Evolutionary conservation across 202 grass and related monocot genomes (phyloP).

Genomic region (Panicum hallii): DNA sequence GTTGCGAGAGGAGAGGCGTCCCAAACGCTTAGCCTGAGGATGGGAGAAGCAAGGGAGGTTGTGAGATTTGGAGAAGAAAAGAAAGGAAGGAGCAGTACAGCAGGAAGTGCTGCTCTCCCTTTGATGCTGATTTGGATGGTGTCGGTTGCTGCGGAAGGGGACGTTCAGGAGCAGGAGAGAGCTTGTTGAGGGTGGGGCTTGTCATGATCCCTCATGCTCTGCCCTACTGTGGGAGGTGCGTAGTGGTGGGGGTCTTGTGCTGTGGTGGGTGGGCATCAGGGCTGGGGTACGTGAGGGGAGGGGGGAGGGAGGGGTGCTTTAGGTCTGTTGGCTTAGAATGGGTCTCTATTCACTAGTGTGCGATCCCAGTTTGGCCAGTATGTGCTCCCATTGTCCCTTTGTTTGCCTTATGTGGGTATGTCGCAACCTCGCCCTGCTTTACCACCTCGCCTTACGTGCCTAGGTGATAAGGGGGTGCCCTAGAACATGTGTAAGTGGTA

Average conservation of each 20-base stretch:
- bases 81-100: neutral
- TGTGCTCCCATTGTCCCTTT: neutral
- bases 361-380: neutral
- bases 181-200: neutral
- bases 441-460: neutral
- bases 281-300: neutral
- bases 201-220: neutral
- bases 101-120: neutral
- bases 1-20: neutral
- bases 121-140: neutral
- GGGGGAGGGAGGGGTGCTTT: neutral
- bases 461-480: neutral
- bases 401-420: neutral
- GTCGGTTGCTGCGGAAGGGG: neutral
- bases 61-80: neutral
- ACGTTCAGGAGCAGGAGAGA: neutral
- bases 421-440: neutral
- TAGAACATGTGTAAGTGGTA: neutral
- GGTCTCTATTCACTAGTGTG: neutral
- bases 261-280: neutral
- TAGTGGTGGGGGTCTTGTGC: neutral
- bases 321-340: neutral
- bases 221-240: neutral
- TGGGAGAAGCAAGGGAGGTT: neutral
- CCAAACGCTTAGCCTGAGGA: neutral